Base-by-base conservation (phyloP, 2,329 filamentous ascomycete genomes). In the Myrmaecium sp. region DNA sequence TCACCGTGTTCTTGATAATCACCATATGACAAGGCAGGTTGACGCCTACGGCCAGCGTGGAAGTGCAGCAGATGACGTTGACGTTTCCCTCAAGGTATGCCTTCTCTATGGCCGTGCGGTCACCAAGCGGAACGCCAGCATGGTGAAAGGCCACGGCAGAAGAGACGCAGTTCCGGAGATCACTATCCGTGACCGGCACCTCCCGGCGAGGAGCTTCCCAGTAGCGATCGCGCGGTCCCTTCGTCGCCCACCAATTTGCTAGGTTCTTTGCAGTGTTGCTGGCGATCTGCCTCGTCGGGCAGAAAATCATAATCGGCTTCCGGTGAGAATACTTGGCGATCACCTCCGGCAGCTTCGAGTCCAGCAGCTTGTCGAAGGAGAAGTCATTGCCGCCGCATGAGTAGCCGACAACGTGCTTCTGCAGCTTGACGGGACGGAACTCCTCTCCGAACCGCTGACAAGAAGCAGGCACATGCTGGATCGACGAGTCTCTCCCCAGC, bases 261-360 rank as follows among this genome's bases (percentile, higher is more conserved):
- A 91, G 58, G 21, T 66, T 51, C 29, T 65, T 66, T 6, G 81
- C 78, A 2, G 80, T 84, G 6, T 50, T 57, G 23, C 72, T 64
- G 17, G 74, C 72, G 0, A 75, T 77, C 32, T 72, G 75, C 18
- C 79, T 60, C 0, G 80, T 89, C 34, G 74, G 74, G 41, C 82
- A 89, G 42, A 92, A 91, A 0, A 92, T 58, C 60, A 92, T 75
- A 11, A 81, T 74, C 0, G 81, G 80, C 41, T 89, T 89, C 21
- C 59, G 60, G 23, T 69, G 60, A 0, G 69, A 72, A 46, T 82
- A 74, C 28, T 66, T 73, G 4, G 58, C 48, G 20, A 91, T 70
- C 4, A 86, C 45, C 4, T 68, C 61, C 0, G 68, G 66, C 4
- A 92, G 57, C 36, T 74, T 72, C 17, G 55, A 54, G 35, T 74